Conservation (phyloP, 108 stramenopile genomes). For the Cyclostephanos tholiformis region DNA sequence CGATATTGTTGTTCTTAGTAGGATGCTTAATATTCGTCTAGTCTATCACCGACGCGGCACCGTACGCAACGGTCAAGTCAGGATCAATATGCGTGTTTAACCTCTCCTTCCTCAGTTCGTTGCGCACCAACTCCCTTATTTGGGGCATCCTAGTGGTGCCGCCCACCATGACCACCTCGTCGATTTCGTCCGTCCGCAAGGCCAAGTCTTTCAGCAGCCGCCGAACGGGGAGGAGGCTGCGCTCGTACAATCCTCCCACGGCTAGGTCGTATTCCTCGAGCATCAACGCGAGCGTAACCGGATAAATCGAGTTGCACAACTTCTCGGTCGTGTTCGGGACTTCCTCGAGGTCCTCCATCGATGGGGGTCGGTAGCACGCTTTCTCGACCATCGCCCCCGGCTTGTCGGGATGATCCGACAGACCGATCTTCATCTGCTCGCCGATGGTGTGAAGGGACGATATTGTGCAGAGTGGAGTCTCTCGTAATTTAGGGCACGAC, state of each 20-base stretch:
- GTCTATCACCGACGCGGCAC: constrained; percentile 96
- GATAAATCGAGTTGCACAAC: constrained; percentile 58
- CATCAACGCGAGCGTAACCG: constrained; percentile 59
- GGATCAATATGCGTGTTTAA: constrained; percentile 96
- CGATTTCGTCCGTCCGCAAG: constrained; percentile 80
- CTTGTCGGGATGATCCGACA: constrained; percentile 53
- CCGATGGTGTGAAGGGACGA: constrained; percentile 85
- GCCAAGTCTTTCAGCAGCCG: constrained; percentile 81
- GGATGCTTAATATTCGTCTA: constrained; percentile 41
- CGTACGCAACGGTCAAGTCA: constrained; percentile 96
- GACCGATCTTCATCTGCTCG: constrained; percentile 77
- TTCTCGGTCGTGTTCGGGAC: constrained; percentile 33
- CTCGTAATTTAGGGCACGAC: constrained; percentile 53
- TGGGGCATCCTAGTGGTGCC: constrained; percentile 95
- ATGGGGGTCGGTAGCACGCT: constrained; percentile 27
- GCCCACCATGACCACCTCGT: constrained; percentile 98
- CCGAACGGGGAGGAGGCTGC: constrained; percentile 77
- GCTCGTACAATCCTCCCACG: constrained; percentile 70
- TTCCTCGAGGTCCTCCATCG: not conserved
- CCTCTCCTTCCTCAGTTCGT: constrained; percentile 64
- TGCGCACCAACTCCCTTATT: constrained; percentile 82
- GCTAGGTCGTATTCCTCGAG: constrained; percentile 75
- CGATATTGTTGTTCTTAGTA: no score
- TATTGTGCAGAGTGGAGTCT: constrained; percentile 63
- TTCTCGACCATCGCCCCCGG: constrained; percentile 34